Percentiles rank a stretch among this genome's conserved stretches.
Conservation (phyloP, 2,329 filamentous ascomycete genomes). For the Rutstroemia sydowiana region DNA sequence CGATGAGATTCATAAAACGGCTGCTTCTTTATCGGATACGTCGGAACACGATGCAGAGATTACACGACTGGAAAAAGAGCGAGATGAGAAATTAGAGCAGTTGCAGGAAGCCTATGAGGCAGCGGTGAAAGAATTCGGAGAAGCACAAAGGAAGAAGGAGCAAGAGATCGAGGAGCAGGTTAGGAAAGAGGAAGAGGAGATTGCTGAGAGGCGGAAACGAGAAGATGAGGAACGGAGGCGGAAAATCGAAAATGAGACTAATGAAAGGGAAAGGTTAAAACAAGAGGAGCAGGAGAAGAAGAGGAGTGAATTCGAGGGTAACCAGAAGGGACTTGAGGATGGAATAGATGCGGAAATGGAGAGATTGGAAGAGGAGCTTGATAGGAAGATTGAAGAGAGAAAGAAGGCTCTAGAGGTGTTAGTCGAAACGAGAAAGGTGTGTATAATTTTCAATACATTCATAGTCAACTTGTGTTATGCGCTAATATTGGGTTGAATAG, state of each 20-base stretch:
- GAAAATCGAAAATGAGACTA: conserved; percentile 8
- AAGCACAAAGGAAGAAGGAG: conserved; percentile 13
- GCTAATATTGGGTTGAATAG: conserved; percentile 12
- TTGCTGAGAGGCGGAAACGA: conserved; percentile 15
- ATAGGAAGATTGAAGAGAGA: conserved; percentile 20
- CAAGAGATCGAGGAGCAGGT: conserved; percentile 14
- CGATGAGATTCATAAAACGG: conserved; percentile 21
- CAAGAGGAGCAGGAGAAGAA: conserved; percentile 19
- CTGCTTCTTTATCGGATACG: conserved; percentile 20
- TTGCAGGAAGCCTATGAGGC: conserved; percentile 18
- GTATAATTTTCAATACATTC: background rate
- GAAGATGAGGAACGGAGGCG: conserved; percentile 18
- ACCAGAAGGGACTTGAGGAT: conserved; percentile 15
- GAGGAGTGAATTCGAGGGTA: conserved; percentile 15
- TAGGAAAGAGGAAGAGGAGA: conserved; percentile 16
- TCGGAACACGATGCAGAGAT: conserved; percentile 22
- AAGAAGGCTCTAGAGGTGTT: conserved; percentile 18
- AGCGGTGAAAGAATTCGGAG: conserved; percentile 10
- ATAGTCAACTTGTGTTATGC: background rate
- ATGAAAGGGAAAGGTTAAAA: conserved; percentile 12
- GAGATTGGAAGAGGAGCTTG: conserved; percentile 25
- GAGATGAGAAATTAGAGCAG: conserved; percentile 19
- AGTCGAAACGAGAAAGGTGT: conserved; percentile 23
- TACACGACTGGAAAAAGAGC: conserved; percentile 17
- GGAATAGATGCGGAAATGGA: conserved; percentile 23